Evolutionary conservation across 169 alveolate species (phyloP).

Genomic region (Plasmodium malariae): DNA sequence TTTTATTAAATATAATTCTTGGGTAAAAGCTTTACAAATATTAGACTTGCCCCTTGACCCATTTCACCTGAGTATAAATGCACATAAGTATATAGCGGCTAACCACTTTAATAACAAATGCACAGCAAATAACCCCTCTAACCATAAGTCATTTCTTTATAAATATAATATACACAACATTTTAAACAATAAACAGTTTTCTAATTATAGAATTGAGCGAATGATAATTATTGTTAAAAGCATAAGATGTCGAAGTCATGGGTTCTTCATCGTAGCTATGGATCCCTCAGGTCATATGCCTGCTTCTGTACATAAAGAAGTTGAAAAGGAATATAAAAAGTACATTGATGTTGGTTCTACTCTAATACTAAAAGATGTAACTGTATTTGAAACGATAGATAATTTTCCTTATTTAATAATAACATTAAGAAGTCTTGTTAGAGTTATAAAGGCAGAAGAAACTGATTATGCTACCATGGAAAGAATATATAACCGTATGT

Average conservation of each 20-base stretch:
- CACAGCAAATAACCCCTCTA: background rate
- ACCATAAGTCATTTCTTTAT: slow-evolving; percentile 28
- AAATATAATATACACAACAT: slow-evolving; percentile 62
- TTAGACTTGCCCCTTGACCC: slow-evolving; percentile 52
- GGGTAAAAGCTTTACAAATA: slow-evolving; percentile 65
- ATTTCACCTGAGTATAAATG: slow-evolving; percentile 61
- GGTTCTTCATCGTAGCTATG: slow-evolving; percentile 55
- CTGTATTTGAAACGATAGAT: slow-evolving; percentile 54
- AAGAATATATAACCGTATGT: slow-evolving; percentile 9
- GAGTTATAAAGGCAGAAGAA: slow-evolving; percentile 66
- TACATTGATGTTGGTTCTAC: slow-evolving; percentile 61
- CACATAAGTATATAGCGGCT: slow-evolving; percentile 22
- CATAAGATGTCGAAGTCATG: slow-evolving; percentile 53
- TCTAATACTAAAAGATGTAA: slow-evolving; percentile 52
- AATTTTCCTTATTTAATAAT: slow-evolving; percentile 62
- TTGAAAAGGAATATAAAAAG: slow-evolving; percentile 65
- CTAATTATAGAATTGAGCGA: slow-evolving; percentile 35
- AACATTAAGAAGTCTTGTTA: slow-evolving; percentile 62
- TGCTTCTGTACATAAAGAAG: slow-evolving; percentile 73
- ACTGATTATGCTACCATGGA: slow-evolving; percentile 38
- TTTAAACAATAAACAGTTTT: slow-evolving; percentile 46
- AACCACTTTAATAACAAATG: background rate
- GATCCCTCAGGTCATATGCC: slow-evolving; percentile 77
- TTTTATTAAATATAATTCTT: slow-evolving; percentile 53
- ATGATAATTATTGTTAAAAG: slow-evolving; percentile 57